These are phyloP conservation scores for Backusella australiensis DNA, from an alignment of 192 early-diverging fungal species.

Conservation along the genomic window DNA sequence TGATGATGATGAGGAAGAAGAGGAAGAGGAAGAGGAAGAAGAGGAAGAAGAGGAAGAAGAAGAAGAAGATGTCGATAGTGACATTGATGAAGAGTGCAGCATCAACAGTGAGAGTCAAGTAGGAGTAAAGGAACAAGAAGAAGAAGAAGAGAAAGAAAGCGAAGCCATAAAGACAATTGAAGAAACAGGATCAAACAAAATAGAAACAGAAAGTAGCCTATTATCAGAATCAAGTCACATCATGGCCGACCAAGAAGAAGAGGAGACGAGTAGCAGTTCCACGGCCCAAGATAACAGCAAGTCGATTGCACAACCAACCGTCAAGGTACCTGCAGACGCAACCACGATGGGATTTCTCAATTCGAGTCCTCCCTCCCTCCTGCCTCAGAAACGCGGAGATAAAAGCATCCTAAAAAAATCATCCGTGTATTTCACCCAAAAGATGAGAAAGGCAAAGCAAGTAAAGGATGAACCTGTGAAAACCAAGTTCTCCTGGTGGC, in stretches of 20 bases:
- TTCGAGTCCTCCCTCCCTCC: background rate
- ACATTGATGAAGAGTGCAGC: too few relatives aligned
- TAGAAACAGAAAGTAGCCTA: background rate
- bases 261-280: background rate
- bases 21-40: background rate
- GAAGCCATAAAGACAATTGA: background rate
- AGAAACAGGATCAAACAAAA: background rate
- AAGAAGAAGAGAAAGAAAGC: too few relatives aligned
- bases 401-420: conserved; percentile 12
- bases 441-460: background rate
- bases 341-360: background rate
- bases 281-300: background rate
- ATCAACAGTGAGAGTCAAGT: too few relatives aligned
- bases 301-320: background rate
- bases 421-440: conserved; percentile 7
- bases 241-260: background rate
- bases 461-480: background rate
- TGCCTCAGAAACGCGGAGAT: background rate
- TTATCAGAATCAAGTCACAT: background rate
- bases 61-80: too few relatives aligned
- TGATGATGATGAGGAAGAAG: background rate
- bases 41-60: background rate
- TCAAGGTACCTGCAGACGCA: background rate
- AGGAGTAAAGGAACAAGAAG: too few relatives aligned
- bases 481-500: background rate